Evolutionary conservation across 2,329 filamentous ascomycete species (phyloP), one percentile per base, ranked within the genome.

Genomic region (Immersiporthe knoxdaviesiana): DNA sequence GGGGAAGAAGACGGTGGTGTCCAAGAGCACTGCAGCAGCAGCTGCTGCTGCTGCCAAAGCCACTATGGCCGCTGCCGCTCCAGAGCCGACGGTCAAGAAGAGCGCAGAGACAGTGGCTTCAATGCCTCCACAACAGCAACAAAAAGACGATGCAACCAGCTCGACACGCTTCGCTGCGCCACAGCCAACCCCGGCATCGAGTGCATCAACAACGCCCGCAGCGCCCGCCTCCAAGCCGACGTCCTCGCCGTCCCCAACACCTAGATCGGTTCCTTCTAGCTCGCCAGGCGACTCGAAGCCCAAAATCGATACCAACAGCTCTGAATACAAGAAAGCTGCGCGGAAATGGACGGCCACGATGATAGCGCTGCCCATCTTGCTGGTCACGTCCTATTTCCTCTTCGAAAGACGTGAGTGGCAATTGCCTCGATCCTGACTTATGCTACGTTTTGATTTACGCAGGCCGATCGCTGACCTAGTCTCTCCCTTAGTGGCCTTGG

Each of bases 321-420:
- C 78, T 50, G 80, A 81, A 58, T 86, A 84, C 74, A 81, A 83
- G 66, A 73, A 74, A 50, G 81, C 82, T 39, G 79, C 81, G 67
- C 75, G 83, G 69, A 83, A 80, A 73, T 87, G 84, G 79, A 77
- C 80, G 3, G 77, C 78, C 30, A 71, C 81, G 10, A 84, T 88
- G 72, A 81, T 88, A 67, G 85, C 84, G 32, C 73, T 87, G 76
- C 86, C 86, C 2, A 82, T 88, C 41, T 73, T 87, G 5, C 70
- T 88, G 18, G 85, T 88, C 63, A 85, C 84, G 35, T 87, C 85
- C 30, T 88, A 85, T 71, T 82, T 81, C 65, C 74, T 88, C 2
- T 88, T 84, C 75, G 81, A 87, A 60, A 77, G 83, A 76, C 74
- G 84, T 85, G 69, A 78, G 83, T 81, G 24, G 16, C 7, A 2